These are phyloP conservation scores for Dryas octopetala DNA, from an alignment of 306 rosid species.

Conservation along the genomic window DNA sequence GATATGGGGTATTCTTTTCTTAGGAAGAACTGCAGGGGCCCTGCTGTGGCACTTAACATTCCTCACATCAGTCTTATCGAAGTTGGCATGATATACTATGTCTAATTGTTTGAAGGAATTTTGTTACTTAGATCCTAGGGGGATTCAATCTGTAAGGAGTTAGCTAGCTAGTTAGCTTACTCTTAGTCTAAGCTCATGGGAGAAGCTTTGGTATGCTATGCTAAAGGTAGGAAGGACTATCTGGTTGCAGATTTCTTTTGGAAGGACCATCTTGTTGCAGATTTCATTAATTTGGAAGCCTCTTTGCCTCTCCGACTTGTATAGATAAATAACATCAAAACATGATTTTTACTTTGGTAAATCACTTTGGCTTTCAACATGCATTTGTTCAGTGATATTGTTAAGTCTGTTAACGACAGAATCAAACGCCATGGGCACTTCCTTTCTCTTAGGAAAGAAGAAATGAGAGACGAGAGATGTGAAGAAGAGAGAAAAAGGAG, in stretches of 20 bases:
- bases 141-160: too few relatives aligned
- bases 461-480: too few relatives aligned
- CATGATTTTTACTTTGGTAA: neutral
- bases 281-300: neutral
- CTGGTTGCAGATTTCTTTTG: neutral
- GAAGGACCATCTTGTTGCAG: neutral
- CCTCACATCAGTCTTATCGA: constrained; percentile 88
- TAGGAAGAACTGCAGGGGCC: constrained; percentile 86
- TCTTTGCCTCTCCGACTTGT: neutral
- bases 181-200: neutral
- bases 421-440: too few relatives aligned
- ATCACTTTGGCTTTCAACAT: neutral
- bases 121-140: constrained; percentile 5
- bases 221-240: neutral
- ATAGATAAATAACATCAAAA: constrained; percentile 9
- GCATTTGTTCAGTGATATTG: neutral
- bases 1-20: constrained; percentile 81
- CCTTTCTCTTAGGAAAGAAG: too few relatives aligned
- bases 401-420: too few relatives aligned
- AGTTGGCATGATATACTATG: constrained; percentile 93
- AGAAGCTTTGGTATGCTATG: neutral
- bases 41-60: constrained; percentile 79
- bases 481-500: too few relatives aligned
- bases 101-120: constrained; percentile 34
- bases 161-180: neutral